Evolutionary conservation across 2,329 filamentous ascomycete genomes (phyloP).

Genomic region (Pseudogymnoascus sp.): DNA sequence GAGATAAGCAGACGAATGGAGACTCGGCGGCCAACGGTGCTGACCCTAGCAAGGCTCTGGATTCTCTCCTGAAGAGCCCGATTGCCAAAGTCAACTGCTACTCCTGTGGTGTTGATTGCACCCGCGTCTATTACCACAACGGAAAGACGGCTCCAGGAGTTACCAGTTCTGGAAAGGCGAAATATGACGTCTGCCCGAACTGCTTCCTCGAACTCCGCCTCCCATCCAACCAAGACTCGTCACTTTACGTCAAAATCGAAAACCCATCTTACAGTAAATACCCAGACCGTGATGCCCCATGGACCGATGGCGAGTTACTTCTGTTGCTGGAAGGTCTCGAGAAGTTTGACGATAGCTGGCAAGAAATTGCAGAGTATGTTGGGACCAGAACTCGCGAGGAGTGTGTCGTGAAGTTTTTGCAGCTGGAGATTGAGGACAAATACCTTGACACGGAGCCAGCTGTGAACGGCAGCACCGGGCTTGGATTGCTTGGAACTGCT

Average conservation of each 20-base stretch:
- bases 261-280: constrained; percentile 74
- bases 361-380: constrained; percentile 84
- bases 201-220: constrained; percentile 83
- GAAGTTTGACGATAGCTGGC: constrained; percentile 93
- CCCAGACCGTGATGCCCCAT: constrained; percentile 77
- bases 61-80: constrained; percentile 58
- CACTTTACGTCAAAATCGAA: constrained; percentile 82
- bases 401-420: constrained; percentile 92
- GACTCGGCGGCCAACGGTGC: constrained; percentile 58
- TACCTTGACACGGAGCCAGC: constrained; percentile 73
- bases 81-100: constrained; percentile 72
- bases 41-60: constrained; percentile 37
- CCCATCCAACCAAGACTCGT: constrained; percentile 67
- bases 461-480: constrained; percentile 47
- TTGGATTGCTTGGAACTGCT: constrained; percentile 62
- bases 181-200: constrained; percentile 83
- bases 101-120: constrained; percentile 88
- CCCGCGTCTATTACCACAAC: constrained; percentile 61
- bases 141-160: constrained; percentile 40
- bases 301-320: constrained; percentile 87
- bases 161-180: constrained; percentile 43
- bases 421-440: constrained; percentile 95
- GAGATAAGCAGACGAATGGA: constrained; percentile 65
- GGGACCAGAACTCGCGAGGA: constrained; percentile 87
- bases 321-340: constrained; percentile 85